These are phyloP conservation scores for Metschnikowia amazonensis DNA, from an alignment of 805 yeast genomes.

Conservation along the genomic window DNA sequence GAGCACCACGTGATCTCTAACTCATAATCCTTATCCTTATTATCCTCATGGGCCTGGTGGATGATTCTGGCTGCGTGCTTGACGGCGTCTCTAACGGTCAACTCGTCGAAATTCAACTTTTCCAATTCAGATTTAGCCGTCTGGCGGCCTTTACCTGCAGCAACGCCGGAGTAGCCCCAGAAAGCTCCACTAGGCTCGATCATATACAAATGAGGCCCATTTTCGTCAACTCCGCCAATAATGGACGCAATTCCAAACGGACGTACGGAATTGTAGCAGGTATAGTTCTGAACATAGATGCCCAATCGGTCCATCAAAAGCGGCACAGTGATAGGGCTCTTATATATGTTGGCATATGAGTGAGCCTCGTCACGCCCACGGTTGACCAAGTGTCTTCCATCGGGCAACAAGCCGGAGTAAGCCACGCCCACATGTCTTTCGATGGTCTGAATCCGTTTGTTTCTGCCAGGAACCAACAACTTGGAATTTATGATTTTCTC, in stretches of 20 bases:
- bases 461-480: conserved; percentile 81
- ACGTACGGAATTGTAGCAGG: conserved; percentile 93
- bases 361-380: conserved; percentile 91
- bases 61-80: conserved; percentile 93
- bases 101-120: conserved; percentile 68
- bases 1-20: conserved; percentile 91
- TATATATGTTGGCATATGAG: conserved; percentile 71
- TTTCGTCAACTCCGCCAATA: conserved; percentile 87
- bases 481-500: conserved; percentile 88
- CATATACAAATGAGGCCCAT: conserved; percentile 93
- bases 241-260: conserved; percentile 95
- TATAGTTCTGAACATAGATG: conserved; percentile 88
- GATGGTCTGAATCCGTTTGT: conserved; percentile 86
- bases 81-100: conserved; percentile 78
- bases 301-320: conserved; percentile 85
- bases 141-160: conserved; percentile 98
- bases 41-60: conserved; percentile 93
- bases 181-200: conserved; percentile 94
- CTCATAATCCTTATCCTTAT: conserved; percentile 95
- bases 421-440: conserved; percentile 94
- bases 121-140: conserved; percentile 96
- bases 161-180: conserved; percentile 98
- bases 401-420: conserved; percentile 93
- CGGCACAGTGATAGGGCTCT: conserved; percentile 72
- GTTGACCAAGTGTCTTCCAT: conserved; percentile 88